Conservation (phyloP, 1,284 basidiomycete genomes). For the Puccinia horiana region DNA sequence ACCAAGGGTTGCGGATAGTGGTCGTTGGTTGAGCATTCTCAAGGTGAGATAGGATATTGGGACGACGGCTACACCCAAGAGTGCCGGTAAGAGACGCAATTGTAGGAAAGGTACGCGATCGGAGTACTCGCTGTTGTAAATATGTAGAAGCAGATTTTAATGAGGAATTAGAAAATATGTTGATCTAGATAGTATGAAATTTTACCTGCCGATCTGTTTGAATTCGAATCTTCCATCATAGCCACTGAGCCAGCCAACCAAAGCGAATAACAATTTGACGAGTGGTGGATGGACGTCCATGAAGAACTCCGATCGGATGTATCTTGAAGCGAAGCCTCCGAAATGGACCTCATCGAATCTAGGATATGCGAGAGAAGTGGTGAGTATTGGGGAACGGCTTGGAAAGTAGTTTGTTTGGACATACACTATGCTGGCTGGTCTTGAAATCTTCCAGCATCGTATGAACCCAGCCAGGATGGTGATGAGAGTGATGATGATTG, state of each 20-base stretch:
- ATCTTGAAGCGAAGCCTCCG: slow-evolving; percentile 88
- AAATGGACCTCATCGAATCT: slow-evolving; percentile 98
- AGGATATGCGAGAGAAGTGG: slow-evolving; percentile 6
- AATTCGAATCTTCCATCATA: slow-evolving; percentile 95
- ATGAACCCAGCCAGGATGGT: slow-evolving; percentile 21
- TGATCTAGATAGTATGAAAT: too few relatives aligned
- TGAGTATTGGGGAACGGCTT: neutral
- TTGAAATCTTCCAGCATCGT: slow-evolving; percentile 33
- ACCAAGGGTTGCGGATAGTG: slow-evolving; percentile 84
- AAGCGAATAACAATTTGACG: slow-evolving; percentile 90
- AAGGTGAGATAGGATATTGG: slow-evolving; percentile 92
- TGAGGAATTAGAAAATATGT: too few relatives aligned
- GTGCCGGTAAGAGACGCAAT: slow-evolving; percentile 88
- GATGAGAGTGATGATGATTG: neutral
- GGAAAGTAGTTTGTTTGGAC: neutral
- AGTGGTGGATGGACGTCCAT: slow-evolving; percentile 97
- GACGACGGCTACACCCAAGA: slow-evolving; percentile 84
- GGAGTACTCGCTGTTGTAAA: slow-evolving; percentile 40
- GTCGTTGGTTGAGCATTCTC: slow-evolving; percentile 83
- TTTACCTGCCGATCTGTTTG: slow-evolving; percentile 90
- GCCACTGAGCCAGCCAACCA: slow-evolving; percentile 83
- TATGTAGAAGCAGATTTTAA: too few relatives aligned
- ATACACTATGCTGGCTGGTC: slow-evolving; percentile 45
- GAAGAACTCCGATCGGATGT: slow-evolving; percentile 81
- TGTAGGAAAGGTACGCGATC: slow-evolving; percentile 84